Evolutionary conservation across 768 basidiomycete genomes (phyloP).

Genomic region (Pleurotus eryngii): DNA sequence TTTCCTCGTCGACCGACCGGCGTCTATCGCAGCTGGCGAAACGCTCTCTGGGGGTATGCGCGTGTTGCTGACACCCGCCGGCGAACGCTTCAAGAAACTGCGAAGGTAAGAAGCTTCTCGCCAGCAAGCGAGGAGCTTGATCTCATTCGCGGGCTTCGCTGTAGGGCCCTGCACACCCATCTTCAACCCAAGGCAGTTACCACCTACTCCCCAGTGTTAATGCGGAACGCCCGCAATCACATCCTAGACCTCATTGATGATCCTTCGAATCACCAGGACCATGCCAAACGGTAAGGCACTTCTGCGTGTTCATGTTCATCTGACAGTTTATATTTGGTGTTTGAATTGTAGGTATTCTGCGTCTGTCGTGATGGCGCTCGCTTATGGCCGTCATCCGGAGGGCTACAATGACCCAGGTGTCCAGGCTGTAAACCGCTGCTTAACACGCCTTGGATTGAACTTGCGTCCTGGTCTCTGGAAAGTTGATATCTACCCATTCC

Average conservation of each 20-base stretch:
- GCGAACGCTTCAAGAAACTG: conserved; percentile 59
- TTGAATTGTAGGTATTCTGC: conserved; percentile 38
- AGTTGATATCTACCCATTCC: conserved; percentile 44
- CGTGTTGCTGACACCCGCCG: conserved; percentile 50
- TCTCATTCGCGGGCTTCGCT: not conserved
- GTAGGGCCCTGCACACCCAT: conserved; percentile 55
- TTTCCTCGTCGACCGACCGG: conserved; percentile 50
- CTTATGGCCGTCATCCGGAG: conserved; percentile 42
- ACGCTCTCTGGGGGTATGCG: conserved; percentile 58
- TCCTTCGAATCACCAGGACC: conserved; percentile 48
- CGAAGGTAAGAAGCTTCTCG: conserved; percentile 36
- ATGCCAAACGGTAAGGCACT: conserved; percentile 39
- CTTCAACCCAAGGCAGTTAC: conserved; percentile 50
- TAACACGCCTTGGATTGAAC: conserved; percentile 42
- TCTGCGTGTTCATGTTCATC: not conserved
- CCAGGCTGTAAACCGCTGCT: conserved; percentile 40
- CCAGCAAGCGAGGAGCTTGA: not conserved
- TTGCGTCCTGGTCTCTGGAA: conserved; percentile 43
- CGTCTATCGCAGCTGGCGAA: conserved; percentile 55
- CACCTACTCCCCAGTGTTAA: conserved; percentile 47
- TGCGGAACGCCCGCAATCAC: conserved; percentile 39
- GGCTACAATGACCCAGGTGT: conserved; percentile 45
- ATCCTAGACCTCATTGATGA: conserved; percentile 40
- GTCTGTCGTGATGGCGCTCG: conserved; percentile 47
- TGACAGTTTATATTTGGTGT: not conserved